Percentiles rank a stretch among this genome's conserved stretches.
phyloP scores from a whole-genome alignment of 176 grass and related monocot genomes.

The Raddia guianensis region DNA sequence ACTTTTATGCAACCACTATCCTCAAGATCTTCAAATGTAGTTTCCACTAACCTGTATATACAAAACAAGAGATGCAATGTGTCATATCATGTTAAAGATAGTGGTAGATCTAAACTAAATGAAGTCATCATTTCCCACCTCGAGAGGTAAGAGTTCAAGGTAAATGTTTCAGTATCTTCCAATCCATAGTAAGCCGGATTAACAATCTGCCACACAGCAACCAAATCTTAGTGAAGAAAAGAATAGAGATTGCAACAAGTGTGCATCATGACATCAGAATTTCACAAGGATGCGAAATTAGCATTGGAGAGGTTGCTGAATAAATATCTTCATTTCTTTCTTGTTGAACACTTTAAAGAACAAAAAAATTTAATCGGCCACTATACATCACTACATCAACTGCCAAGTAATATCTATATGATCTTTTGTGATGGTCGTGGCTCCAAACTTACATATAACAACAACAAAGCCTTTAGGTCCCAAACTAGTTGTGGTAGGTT shows the following conservation, averaged over 20 bases:
- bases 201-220: conserved; percentile 64
- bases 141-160: conserved; percentile 92
- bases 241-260: conserved; percentile 16
- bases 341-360: conserved; percentile 15
- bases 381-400: background rate
- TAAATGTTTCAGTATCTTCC: conserved; percentile 73
- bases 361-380: conserved; percentile 21
- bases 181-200: conserved; percentile 97
- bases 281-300: conserved; percentile 13
- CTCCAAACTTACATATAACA: conserved; percentile 9
- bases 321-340: conserved; percentile 13
- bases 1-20: conserved; percentile 95
- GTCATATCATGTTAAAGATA: conserved; percentile 44
- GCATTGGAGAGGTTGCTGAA: background rate
- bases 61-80: conserved; percentile 29
- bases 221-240: conserved; percentile 31
- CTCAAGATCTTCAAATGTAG: conserved; percentile 96
- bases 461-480: too few species aligned
- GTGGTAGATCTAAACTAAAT: conserved; percentile 35
- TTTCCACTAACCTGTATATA: conserved; percentile 79
- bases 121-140: conserved; percentile 57
- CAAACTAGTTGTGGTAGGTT: too few species aligned
- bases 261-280: conserved; percentile 16
- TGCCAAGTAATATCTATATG: conserved; percentile 9
- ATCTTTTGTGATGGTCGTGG: background rate